Evolutionary conservation across 2,329 filamentous ascomycete genomes (phyloP).

Genomic region (Pseudogymnoascus sp.): DNA sequence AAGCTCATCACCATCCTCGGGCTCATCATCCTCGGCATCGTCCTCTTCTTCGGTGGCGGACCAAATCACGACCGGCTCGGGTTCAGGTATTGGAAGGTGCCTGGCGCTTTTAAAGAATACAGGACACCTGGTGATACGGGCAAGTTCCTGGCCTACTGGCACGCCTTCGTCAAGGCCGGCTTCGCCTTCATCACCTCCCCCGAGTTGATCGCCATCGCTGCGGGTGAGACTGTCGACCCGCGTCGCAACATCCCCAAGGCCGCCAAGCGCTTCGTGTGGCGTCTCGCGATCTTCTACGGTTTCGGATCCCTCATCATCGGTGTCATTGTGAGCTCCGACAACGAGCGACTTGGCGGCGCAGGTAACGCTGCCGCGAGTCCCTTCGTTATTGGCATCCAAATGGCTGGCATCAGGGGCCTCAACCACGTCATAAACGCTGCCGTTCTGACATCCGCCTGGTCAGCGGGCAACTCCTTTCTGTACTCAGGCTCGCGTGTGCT

Average conservation of each 20-base stretch:
- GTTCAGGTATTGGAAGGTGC: constrained; percentile 40
- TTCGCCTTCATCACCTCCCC: constrained; percentile 50
- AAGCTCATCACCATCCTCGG: constrained; percentile 52
- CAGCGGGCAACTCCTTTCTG: constrained; percentile 49
- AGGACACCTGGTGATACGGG: constrained; percentile 37
- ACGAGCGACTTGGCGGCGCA: constrained; percentile 44
- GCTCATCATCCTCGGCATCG: constrained; percentile 46
- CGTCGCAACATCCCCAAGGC: constrained; percentile 59
- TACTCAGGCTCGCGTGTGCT: constrained; percentile 62
- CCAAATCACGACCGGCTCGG: constrained; percentile 42
- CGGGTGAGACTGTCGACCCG: constrained; percentile 56
- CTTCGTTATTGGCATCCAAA: constrained; percentile 51
- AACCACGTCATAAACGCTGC: constrained; percentile 61
- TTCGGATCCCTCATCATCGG: constrained; percentile 50
- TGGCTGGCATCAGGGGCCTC: constrained; percentile 53
- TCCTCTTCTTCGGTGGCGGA: constrained; percentile 48
- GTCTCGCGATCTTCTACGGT: constrained; percentile 53
- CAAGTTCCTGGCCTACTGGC: constrained; percentile 48
- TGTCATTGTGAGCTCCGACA: constrained; percentile 53
- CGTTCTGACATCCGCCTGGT: constrained; percentile 58
- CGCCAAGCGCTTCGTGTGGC: constrained; percentile 49
- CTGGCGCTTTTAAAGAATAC: constrained; percentile 31
- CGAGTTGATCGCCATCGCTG: constrained; percentile 52
- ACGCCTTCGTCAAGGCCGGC: constrained; percentile 39
- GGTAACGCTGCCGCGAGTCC: constrained; percentile 40